Evolutionary conservation across 148 eudicot genomes (phyloP), one percentile per base, ranked within the genome.

Genomic region (Euryodendron excelsum): DNA sequence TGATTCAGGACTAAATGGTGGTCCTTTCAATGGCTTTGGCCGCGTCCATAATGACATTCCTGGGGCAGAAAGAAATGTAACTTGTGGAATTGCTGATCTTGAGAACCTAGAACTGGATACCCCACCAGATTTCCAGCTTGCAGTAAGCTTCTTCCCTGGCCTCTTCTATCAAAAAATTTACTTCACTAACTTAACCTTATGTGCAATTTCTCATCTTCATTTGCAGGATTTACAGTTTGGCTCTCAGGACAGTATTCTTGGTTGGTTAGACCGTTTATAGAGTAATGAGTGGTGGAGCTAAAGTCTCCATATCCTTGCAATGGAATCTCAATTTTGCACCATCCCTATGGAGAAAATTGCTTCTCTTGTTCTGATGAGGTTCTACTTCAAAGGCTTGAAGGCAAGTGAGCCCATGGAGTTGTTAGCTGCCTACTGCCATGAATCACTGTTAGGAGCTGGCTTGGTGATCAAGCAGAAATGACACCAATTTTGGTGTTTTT

Each of bases 191-290:
- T 48, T 48, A 36, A 48, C n/a, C 47, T 25, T 13, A 48, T 20
- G 10, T 23, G 1, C 61, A 31, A 12, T 15, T 80, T 13, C 18
- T 69, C 47, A n/a, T 63, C 72, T 23, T 23, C 39, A 5, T 28
- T 13, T 82, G 85, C 92, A 93, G 96, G 93, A 93, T 44, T 81
- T 90, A 58, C 87, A 79, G 77, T 87, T 92, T 78, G 82, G 87
- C 27, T 94, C 98, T 66, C 97, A 92, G 81, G 97, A 94, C 81
- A 90, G 92, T 77, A 79, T 90, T 28, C 81, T 85, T 76, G 81
- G 79, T 74, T 94, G 91, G 97, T 58, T 89, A 79, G 91, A 84
- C 74, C 77, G 77, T 65, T 25, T 79, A 21, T 90, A 81, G 64
- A 73, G 63, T 69, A 48, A 63, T 44, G 33, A 23, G 12, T 21